Evolutionary conservation across 352 stramenopile species (phyloP).

Genomic region (Halophytophthora polymorphica): DNA sequence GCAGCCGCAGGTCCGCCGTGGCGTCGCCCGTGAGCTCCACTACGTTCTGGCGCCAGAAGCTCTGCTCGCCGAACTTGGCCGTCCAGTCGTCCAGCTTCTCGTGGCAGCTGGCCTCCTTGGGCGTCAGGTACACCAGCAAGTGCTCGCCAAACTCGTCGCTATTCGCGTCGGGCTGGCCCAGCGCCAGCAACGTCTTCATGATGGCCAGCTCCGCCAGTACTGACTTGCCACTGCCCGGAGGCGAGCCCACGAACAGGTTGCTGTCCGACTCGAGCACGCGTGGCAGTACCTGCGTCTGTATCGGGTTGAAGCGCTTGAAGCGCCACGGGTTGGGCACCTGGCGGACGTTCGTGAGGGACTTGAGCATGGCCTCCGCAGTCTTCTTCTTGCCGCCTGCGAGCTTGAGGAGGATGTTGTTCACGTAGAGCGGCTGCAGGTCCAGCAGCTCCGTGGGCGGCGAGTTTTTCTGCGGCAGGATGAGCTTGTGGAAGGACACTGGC

Average conservation of each 20-base stretch:
- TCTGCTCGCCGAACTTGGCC: constrained; percentile 79
- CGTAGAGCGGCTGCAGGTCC: constrained; percentile 95
- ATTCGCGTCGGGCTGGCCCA: constrained; percentile 50
- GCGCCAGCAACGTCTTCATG: constrained; percentile 85
- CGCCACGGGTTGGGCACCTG: constrained; percentile 51
- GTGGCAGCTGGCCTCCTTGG: constrained; percentile 75
- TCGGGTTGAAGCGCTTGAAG: constrained; percentile 97
- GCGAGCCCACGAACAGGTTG: constrained; percentile 95
- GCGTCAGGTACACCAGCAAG: constrained; percentile 93
- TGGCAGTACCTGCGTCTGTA: constrained; percentile 98
- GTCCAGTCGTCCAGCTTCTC: constrained; percentile 83
- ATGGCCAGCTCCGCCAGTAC: constrained; percentile 95
- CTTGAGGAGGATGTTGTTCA: constrained; percentile 85
- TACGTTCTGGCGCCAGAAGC: constrained; percentile 83
- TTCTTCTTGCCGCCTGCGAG: constrained; percentile 61
- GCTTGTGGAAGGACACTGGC: constrained; percentile 97
- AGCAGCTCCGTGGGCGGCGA: constrained; percentile 96
- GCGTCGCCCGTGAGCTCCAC: constrained; percentile 94
- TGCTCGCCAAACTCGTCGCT: constrained; percentile 67
- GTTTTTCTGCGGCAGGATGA: constrained; percentile 99
- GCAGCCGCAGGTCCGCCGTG: constrained; percentile 89
- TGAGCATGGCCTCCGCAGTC: constrained; percentile 49
- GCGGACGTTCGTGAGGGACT: constrained; percentile 31
- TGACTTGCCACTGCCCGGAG: constrained; percentile 93
- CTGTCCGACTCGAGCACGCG: constrained; percentile 94